Base-by-base conservation (phyloP, 345 rosid species). In the Linum lewisii region DNA sequence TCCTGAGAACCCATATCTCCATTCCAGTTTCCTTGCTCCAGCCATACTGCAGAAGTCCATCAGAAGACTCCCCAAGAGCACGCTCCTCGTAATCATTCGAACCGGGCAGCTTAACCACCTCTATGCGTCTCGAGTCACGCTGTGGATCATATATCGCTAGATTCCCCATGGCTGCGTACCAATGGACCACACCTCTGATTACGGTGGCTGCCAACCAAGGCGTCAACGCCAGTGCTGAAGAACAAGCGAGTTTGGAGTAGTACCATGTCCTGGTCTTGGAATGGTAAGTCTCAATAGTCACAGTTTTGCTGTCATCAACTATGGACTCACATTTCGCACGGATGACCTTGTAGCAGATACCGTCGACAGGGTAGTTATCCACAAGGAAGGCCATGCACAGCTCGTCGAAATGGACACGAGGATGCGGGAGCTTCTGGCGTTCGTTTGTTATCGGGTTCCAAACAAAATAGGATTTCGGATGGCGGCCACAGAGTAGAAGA, bases 401-500 rank as follows among this genome's bases (percentile, higher is more conserved):
- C 57, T 80, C 83, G 32, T 68, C 64, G 44, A 79, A 82, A 69
- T 78, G 73, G 38, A 78, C 85, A 22, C 87, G 77, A 6, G 75
- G 87, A 56, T 51, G 74, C 6, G 90, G 90, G 50, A 84, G 74
- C 67, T 74, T 60, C 51, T 71, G 60, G 38, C 58, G 62, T 37
- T 76, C 44, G 58, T 26, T 62, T 7, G 83, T 74, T 29, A 21
- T 19, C 0, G 77, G 81, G 76, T 84, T 77, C 81, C 80, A 84
- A 57, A 82, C 64, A 78, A 59, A 79, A 68, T 84, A 84, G 58
- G 79, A 61, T 69, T 76, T 84, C 6, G 90, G 87, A 69, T 84
- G 87, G 16, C 90, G 78, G 47, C 90, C 90, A 57, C 87, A 81
- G 18, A 84, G 84, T 65, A 84, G 75, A 68, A 78, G 49, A 21